These are phyloP conservation scores for Rhodotorula sphaerocarpa DNA, from an alignment of 768 basidiomycete genomes.

Conservation along the genomic window DNA sequence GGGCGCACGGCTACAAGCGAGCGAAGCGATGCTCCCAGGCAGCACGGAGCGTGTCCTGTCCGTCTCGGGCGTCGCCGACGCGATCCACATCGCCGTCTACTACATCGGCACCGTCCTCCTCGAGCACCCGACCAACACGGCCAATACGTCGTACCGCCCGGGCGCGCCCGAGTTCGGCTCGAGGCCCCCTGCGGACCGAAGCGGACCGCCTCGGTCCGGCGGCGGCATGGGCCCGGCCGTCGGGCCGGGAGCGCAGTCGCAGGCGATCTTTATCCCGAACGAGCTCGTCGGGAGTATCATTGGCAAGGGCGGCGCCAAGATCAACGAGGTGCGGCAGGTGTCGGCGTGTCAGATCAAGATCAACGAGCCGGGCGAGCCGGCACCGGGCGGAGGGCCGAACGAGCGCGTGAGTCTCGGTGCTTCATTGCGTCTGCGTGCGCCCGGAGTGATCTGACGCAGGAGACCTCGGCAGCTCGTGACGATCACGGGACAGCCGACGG, in stretches of 20 bases:
- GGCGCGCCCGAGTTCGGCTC: conserved; percentile 3
- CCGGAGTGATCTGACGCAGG: too few relatives aligned
- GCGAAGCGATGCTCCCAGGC: conserved; percentile 95
- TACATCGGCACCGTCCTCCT: conserved; percentile 93
- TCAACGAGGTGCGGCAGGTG: conserved; percentile 64
- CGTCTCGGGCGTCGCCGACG: conserved; percentile 96
- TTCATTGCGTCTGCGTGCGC: background rate
- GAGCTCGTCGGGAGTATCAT: conserved; percentile 92
- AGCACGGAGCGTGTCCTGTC: conserved; percentile 99
- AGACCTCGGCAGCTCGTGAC: conserved; percentile 60
- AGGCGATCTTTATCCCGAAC: conserved; percentile 97
- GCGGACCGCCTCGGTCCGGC: background rate
- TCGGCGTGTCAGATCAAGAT: conserved; percentile 96
- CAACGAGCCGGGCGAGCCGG: conserved; percentile 79
- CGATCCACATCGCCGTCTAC: conserved; percentile 98
- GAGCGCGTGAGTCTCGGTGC: conserved; percentile 17
- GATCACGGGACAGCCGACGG: conserved; percentile 87
- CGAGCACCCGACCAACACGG: conserved; percentile 57
- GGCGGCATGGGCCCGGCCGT: conserved; percentile 4
- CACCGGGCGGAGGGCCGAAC: conserved; percentile 41
- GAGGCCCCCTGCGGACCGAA: background rate
- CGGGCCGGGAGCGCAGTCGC: conserved; percentile 64
- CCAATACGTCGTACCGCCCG: conserved; percentile 44
- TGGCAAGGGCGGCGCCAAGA: conserved; percentile 95
- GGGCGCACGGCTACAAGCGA: conserved; percentile 89